Evolutionary conservation across 345 rosid genomes (phyloP), one percentile per base, ranked within the genome.

Genomic region (Cardamine resedifolia): DNA sequence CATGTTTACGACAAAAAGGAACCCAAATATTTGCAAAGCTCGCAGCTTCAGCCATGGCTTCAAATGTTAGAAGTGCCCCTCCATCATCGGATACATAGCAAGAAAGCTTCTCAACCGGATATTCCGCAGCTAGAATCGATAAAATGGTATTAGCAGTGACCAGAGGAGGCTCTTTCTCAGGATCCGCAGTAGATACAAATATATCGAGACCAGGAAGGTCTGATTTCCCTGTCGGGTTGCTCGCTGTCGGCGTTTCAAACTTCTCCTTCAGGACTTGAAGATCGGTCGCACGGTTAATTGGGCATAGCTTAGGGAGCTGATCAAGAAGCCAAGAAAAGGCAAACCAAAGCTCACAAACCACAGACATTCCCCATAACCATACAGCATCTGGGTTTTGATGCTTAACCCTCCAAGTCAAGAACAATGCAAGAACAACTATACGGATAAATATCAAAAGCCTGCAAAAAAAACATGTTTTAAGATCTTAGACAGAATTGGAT

Each of bases 41-140:
- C n/a, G 98, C 98, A 28, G 96, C 98, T 83, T 94, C 98, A 27
- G 98, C 98, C 98, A 94, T 94, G 55, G 98, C 98, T 82, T 94
- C 98, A 55, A 94, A 94, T 2, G 98, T 94, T 31, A 94, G 85
- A 80, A 95, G 97, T 0, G 99, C 96, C 21, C 97, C 96, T 43
- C 99, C 99, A 81, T 95, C 99, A 70, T 95, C 99, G 23, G 99
- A 95, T 61, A 95, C 97, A 80, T 95, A 95, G 78, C 99, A 95
- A 59, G 99, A 80, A 76, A 95, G 96, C 81, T 95, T 95, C 81
- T 95, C 99, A 43, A 90, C 91, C 0, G 99, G 99, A 75, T 88
- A 95, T 16, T 95, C 87, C 41, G 93, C 91, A 48, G 97, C 99
- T 41, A 95, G 82, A 71, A 95, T 95, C n/a, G 99, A 95, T 75